Conservation (phyloP, 140 eudicot genomes). For the Cichorium intybus region DNA sequence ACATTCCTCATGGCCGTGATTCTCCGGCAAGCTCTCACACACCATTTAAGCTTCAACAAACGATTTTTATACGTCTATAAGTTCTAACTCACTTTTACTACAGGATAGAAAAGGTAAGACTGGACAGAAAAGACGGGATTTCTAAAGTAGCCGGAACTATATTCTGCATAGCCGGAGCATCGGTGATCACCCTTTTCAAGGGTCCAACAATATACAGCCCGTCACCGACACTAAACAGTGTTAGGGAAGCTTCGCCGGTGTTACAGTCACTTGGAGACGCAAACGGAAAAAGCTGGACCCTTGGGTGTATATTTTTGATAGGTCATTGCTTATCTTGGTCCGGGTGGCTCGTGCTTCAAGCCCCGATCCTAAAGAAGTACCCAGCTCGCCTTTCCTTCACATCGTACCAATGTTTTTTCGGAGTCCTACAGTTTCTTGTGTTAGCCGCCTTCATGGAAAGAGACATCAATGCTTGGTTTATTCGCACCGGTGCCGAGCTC, state of each 20-base stretch:
- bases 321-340: slow-evolving; percentile 98
- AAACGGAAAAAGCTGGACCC: slow-evolving; percentile 88
- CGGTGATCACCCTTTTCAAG: slow-evolving; percentile 86
- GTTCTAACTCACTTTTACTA: not conserved
- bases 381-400: slow-evolving; percentile 94
- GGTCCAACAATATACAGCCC: slow-evolving; percentile 97
- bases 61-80: no score
- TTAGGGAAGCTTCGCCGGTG: slow-evolving; percentile 30
- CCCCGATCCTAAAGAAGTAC: slow-evolving; percentile 88
- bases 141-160: slow-evolving; percentile 76
- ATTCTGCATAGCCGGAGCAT: slow-evolving; percentile 88
- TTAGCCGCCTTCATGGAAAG: slow-evolving; percentile 87
- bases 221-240: slow-evolving; percentile 36
- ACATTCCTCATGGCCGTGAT: slow-evolving; percentile 92
- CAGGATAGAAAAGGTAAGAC: slow-evolving; percentile 90
- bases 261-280: slow-evolving; percentile 79
- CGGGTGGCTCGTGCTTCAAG: slow-evolving; percentile 92
- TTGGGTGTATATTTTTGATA: slow-evolving; percentile 85
- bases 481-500: slow-evolving; percentile 81
- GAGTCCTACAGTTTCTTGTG: slow-evolving; percentile 74
- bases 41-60: not conserved
- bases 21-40: slow-evolving; percentile 53
- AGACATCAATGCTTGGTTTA: slow-evolving; percentile 80
- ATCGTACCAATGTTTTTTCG: slow-evolving; percentile 89
- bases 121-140: slow-evolving; percentile 89